These are phyloP conservation scores for Purpureocillium takamizusanense DNA, from an alignment of 2,329 filamentous ascomycete species.

Conservation along the genomic window DNA sequence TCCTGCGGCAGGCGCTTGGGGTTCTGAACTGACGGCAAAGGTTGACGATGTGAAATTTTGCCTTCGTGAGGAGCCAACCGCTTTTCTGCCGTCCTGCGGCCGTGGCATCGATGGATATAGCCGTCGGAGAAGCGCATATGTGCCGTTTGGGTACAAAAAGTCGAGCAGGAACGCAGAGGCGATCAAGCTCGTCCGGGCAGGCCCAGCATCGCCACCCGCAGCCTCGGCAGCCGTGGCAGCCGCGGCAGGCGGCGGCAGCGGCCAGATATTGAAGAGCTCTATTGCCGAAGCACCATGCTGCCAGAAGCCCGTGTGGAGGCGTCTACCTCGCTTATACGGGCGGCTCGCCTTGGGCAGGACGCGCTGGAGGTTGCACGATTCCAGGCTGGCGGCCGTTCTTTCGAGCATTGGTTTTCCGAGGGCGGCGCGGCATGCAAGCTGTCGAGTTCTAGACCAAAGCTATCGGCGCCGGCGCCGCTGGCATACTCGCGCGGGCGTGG, in stretches of 20 bases:
- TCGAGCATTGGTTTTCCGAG: conserved; percentile 40
- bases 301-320: conserved; percentile 43
- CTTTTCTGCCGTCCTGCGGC: conserved; percentile 10
- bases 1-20: conserved; percentile 1
- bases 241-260: conserved; percentile 19
- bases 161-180: conserved; percentile 45
- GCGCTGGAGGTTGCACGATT: conserved; percentile 46
- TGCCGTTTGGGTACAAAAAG: conserved; percentile 43
- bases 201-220: conserved; percentile 12
- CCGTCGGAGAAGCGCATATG: conserved; percentile 32
- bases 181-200: conserved; percentile 20
- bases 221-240: conserved; percentile 12
- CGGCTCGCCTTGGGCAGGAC: conserved; percentile 31
- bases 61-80: conserved; percentile 10
- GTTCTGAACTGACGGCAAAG: conserved; percentile 4
- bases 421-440: conserved; percentile 1
- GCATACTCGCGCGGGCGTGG: conserved; percentile 14
- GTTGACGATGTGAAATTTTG: conserved; percentile 18
- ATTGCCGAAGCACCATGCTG: conserved; percentile 42
- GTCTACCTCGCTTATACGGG: conserved; percentile 29
- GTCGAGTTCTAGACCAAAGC: conserved; percentile 9
- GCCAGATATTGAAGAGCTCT: conserved; percentile 36
- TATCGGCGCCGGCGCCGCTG: conserved; percentile 3
- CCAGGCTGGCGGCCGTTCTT: conserved; percentile 46
- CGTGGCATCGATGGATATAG: conserved; percentile 19